Evolutionary conservation across 352 stramenopile species (phyloP).

Genomic region (Globisporangium mamillatum): DNA sequence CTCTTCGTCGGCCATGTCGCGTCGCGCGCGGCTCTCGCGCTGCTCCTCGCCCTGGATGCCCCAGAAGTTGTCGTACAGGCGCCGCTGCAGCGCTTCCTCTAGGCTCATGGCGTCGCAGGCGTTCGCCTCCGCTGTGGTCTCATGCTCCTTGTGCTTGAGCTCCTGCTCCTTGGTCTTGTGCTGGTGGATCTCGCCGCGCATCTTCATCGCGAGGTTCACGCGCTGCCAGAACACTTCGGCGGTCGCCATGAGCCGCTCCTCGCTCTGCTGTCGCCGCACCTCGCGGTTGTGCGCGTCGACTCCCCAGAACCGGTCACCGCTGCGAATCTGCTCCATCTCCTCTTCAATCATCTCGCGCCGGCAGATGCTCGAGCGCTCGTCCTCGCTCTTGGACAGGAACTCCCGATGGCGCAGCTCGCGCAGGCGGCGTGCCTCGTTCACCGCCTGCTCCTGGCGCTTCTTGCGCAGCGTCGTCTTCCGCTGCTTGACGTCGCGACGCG

Average conservation of each 20-base stretch:
- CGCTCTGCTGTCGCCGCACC: conserved; percentile 30
- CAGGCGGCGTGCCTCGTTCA: conserved; percentile 18
- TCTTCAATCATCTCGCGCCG: conserved; percentile 53
- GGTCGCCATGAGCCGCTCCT: conserved; percentile 42
- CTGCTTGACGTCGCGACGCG: conserved; percentile 31
- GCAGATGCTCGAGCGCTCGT: conserved; percentile 33
- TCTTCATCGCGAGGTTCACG: conserved; percentile 29
- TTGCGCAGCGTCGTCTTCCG: conserved; percentile 24
- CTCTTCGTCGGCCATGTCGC: conserved; percentile 41
- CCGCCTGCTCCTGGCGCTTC: conserved; percentile 24
- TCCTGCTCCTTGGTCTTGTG: conserved; percentile 28
- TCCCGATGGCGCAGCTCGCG: conserved; percentile 21
- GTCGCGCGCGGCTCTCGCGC: conserved; percentile 27
- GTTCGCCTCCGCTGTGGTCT: conserved; percentile 25
- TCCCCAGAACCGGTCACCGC: conserved; percentile 55
- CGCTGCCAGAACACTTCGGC: conserved; percentile 43
- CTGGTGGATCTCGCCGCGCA: conserved; percentile 18
- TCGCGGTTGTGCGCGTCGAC: conserved; percentile 42
- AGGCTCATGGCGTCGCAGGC: conserved; percentile 31
- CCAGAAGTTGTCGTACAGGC: conserved; percentile 51
- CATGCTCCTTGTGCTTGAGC: conserved; percentile 20
- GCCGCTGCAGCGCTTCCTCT: conserved; percentile 44
- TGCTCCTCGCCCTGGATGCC: conserved; percentile 55
- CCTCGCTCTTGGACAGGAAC: conserved; percentile 29
- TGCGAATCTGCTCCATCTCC: conserved; percentile 43